Evolutionary conservation across 2,329 filamentous ascomycete genomes (phyloP).

Genomic region (Sporothrix variecibatus): DNA sequence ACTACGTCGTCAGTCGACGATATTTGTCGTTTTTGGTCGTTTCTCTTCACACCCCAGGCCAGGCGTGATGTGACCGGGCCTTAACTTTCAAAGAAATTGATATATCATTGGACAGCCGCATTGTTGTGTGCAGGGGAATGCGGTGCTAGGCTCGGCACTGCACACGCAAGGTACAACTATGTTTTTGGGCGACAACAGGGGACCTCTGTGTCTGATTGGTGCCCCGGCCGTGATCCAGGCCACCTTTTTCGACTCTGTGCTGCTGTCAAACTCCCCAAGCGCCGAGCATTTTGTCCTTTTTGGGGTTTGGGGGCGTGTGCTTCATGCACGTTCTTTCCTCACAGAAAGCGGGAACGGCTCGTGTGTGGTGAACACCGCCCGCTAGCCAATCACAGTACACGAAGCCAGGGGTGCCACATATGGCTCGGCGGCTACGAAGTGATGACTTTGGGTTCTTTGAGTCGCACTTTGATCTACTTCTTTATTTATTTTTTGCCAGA

Average conservation of each 20-base stretch:
- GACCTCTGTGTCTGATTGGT: neutral
- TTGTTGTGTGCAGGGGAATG: neutral
- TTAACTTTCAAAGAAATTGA: neutral
- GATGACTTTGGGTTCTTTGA: neutral
- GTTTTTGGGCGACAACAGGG: conserved; percentile 4
- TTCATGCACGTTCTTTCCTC: conserved; percentile 18
- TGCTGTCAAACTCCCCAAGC: conserved; percentile 12
- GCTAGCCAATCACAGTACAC: conserved; percentile 25
- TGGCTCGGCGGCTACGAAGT: conserved; percentile 24
- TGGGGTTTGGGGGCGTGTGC: neutral
- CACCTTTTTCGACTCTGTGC: neutral
- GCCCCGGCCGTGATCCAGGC: neutral
- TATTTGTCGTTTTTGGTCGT: neutral
- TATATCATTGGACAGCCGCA: conserved; percentile 3
- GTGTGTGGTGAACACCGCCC: neutral
- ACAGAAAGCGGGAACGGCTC: neutral
- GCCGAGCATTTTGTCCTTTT: neutral
- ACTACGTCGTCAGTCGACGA: conserved; percentile 17
- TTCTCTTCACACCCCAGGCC: neutral
- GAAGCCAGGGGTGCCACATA: neutral
- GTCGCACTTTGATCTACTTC: neutral
- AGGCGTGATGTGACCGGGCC: conserved; percentile 18
- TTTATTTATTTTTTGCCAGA: neutral
- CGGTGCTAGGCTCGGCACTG: conserved; percentile 17
- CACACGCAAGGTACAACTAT: conserved; percentile 14